These are phyloP conservation scores for Rhododendron simsii DNA, from an alignment of 148 eudicot species.

Conservation along the genomic window DNA sequence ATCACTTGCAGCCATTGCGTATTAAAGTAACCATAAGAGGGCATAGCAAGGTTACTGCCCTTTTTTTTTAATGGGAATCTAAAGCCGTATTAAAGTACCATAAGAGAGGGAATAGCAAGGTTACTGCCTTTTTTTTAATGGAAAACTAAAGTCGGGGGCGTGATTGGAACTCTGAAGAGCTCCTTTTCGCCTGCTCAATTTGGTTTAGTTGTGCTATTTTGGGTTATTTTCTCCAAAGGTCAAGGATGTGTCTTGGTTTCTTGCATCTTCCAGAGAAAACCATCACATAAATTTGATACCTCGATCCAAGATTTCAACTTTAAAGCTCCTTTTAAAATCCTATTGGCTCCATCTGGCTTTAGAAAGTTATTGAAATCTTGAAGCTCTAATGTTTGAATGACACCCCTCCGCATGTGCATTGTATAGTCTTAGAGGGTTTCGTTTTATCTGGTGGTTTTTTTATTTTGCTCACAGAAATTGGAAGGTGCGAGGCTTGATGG, in stretches of 20 bases:
- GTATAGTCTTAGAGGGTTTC: background rate
- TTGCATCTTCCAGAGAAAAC: background rate
- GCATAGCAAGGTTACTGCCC: background rate
- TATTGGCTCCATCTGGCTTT: background rate
- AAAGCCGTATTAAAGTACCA: background rate
- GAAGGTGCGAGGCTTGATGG: conserved; percentile 90
- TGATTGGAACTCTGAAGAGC: background rate
- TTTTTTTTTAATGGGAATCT: background rate
- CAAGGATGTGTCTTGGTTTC: background rate
- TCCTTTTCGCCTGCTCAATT: background rate
- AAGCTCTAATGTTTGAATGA: background rate
- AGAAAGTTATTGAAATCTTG: background rate
- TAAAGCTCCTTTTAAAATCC: background rate
- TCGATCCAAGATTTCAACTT: background rate
- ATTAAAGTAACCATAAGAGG: background rate
- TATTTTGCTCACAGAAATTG: conserved; percentile 39
- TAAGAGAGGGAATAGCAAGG: background rate
- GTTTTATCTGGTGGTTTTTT: background rate
- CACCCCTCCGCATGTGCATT: background rate
- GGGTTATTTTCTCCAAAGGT: background rate
- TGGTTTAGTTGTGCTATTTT: background rate
- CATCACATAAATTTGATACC: background rate
- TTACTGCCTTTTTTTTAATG: background rate
- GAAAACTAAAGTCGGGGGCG: background rate
- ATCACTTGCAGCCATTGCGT: background rate